Percentiles rank a stretch among this genome's conserved stretches.
Conservation (phyloP, 208 protist genomes). For the Crithidia sp. region DNA sequence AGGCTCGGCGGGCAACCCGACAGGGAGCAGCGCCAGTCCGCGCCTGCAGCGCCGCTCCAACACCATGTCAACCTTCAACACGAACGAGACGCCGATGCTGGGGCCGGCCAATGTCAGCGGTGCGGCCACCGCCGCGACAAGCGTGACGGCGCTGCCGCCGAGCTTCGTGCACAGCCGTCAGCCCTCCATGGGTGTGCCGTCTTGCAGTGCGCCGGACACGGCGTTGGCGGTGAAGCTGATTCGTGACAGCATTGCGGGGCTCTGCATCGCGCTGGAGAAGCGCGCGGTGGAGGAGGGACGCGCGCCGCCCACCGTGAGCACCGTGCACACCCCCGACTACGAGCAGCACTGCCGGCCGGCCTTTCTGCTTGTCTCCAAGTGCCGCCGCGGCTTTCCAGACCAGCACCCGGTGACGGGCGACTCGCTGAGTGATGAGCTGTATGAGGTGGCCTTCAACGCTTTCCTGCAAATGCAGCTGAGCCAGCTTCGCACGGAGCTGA, state of each 20-base stretch:
- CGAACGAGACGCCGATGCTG: background rate
- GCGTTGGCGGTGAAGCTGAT: conserved; percentile 42
- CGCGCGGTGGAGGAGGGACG: conserved; percentile 42
- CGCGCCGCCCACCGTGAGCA: conserved; percentile 41
- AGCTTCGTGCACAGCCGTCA: conserved; percentile 27
- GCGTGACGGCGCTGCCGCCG: background rate
- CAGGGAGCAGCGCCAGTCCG: conserved; percentile 9
- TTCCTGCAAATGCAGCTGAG: conserved; percentile 55
- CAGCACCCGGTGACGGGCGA: conserved; percentile 17
- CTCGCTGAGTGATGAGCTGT: conserved; percentile 59
- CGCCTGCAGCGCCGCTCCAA: conserved; percentile 5
- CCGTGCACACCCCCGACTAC: conserved; percentile 56
- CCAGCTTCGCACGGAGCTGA: conserved; percentile 40
- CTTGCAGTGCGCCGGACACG: conserved; percentile 9
- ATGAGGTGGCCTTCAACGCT: conserved; percentile 58
- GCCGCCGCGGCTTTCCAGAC: conserved; percentile 27
- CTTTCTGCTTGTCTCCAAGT: conserved; percentile 61
- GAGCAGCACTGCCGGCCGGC: conserved; percentile 59
- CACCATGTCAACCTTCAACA: conserved; percentile 1
- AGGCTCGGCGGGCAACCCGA: background rate
- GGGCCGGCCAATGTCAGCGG: background rate
- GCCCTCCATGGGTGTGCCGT: conserved; percentile 4
- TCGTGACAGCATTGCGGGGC: conserved; percentile 64
- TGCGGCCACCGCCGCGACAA: background rate
- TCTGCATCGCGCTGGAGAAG: conserved; percentile 72